Conservation (phyloP, 176 grass and related monocot species). For the Triticum urartu region DNA sequence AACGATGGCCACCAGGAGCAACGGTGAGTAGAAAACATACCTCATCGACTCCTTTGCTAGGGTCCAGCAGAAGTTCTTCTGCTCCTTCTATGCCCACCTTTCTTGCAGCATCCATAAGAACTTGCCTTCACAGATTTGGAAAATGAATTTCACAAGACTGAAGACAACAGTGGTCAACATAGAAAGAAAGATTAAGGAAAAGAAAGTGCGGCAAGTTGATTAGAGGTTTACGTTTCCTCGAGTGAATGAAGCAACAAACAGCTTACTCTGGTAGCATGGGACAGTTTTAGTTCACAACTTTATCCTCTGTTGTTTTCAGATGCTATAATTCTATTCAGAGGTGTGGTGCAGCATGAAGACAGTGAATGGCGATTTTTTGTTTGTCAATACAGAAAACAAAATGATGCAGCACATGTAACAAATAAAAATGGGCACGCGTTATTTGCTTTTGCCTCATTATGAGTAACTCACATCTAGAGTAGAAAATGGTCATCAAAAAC, state of each 20-base stretch:
- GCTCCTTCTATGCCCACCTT: conserved; percentile 88
- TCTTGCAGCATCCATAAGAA: conserved; percentile 80
- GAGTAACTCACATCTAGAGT: background rate
- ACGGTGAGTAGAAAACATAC: conserved; percentile 30
- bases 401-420: background rate
- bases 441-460: background rate
- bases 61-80: conserved; percentile 72
- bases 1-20: background rate
- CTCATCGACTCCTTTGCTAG: conserved; percentile 68
- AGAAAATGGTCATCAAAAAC: background rate
- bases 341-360: background rate
- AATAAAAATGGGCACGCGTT: background rate
- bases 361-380: background rate
- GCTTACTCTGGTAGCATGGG: background rate
- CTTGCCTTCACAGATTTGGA: conserved; percentile 55
- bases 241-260: conserved; percentile 21
- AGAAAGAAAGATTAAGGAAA: conserved; percentile 5
- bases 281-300: background rate
- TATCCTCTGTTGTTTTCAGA: background rate
- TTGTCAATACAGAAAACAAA: background rate
- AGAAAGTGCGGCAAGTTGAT: background rate
- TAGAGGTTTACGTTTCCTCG: background rate
- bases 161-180: background rate
- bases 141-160: background rate
- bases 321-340: conserved; percentile 2